Evolutionary conservation across 345 rosid species (phyloP).

Genomic region (Triadica sebifera): DNA sequence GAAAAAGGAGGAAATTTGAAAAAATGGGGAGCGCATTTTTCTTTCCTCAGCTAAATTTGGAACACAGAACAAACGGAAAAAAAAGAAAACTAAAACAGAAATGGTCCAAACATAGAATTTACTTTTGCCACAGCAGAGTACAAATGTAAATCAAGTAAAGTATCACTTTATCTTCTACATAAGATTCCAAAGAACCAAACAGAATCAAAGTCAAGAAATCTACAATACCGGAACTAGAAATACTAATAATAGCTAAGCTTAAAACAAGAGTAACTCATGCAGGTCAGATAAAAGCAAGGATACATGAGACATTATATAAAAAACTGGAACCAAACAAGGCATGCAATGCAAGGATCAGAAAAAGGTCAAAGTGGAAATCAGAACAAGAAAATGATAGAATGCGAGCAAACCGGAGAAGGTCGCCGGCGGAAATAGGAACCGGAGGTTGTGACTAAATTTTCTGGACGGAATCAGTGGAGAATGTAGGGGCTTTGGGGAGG

Average conservation of each 20-base stretch:
- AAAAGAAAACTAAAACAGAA: not conserved
- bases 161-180: not conserved
- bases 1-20: no score
- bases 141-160: not conserved
- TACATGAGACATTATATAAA: not conserved
- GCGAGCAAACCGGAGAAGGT: not conserved
- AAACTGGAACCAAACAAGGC: not conserved
- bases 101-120: not conserved
- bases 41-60: not conserved
- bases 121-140: not conserved
- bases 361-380: not conserved
- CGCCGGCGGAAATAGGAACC: not conserved
- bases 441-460: not conserved
- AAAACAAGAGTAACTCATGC: not conserved
- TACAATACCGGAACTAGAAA: not conserved
- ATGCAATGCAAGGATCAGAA: not conserved
- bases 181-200: slow-evolving; percentile 4
- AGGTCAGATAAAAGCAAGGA: slow-evolving; percentile 1
- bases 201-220: not conserved
- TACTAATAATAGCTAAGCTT: not conserved
- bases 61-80: not conserved
- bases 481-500: not conserved
- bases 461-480: not conserved
- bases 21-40: no score
- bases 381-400: not conserved